A percentile compares a stretch with the other conserved stretches of the same genome.
Conservation (phyloP, 1,284 basidiomycete species). For the Peniophora sp. region DNA sequence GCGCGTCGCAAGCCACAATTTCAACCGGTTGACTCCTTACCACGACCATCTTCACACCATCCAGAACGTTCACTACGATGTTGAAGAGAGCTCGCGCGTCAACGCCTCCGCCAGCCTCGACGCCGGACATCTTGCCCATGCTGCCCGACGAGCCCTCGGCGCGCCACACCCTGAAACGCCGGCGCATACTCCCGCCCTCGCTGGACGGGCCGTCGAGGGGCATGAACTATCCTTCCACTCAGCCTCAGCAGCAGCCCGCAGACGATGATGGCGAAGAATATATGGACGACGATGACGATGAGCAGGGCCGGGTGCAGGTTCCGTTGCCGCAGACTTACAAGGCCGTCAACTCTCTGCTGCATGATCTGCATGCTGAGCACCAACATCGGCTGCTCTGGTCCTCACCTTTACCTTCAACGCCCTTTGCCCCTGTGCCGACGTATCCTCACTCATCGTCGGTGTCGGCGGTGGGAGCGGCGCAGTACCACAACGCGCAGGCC, state of each 20-base stretch:
- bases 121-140: constrained; percentile 6
- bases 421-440: constrained; percentile 1
- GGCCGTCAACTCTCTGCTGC: constrained; percentile 50
- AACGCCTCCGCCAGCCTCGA: constrained; percentile 27
- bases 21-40: not conserved
- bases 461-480: too few species aligned
- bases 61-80: constrained; percentile 30
- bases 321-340: constrained; percentile 34
- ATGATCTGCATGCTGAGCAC: constrained; percentile 59
- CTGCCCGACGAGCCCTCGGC: constrained; percentile 4
- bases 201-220: constrained; percentile 12
- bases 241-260: constrained; percentile 1
- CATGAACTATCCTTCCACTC: constrained; percentile 1
- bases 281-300: constrained; percentile 18
- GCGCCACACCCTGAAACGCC: constrained; percentile 20
- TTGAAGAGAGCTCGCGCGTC: constrained; percentile 57
- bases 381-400: constrained; percentile 49
- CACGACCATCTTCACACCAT: constrained; percentile 11
- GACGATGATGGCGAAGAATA: constrained; percentile 26
- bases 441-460: too few species aligned
- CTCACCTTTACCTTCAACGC: constrained; percentile 12
- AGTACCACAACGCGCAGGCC: too few species aligned
- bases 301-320: not conserved
- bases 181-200: constrained; percentile 20
- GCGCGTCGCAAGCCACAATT: too few species aligned